Evolutionary conservation across 371 early-diverging fungal genomes (phyloP).

Genomic region (Apophysomyces ossiformis): DNA sequence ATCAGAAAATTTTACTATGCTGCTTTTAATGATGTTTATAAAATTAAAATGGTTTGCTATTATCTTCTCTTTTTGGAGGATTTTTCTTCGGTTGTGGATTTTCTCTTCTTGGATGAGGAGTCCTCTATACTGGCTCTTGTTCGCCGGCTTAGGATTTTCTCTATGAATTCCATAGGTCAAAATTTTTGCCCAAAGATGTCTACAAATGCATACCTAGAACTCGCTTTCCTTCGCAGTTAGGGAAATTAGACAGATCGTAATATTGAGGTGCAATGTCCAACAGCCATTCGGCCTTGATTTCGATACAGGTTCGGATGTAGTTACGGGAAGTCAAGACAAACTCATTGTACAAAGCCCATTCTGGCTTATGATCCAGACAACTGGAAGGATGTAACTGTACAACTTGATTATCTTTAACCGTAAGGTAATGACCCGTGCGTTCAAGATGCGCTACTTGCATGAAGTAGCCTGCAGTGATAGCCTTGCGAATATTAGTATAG

Average conservation of each 20-base stretch:
- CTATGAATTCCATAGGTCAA: background rate
- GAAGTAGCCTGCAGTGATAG: slow-evolving; percentile 90
- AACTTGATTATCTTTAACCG: slow-evolving; percentile 96
- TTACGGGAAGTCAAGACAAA: slow-evolving; percentile 96
- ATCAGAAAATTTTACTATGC: slow-evolving; percentile 74
- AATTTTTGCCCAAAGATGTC: background rate
- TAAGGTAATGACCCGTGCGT: slow-evolving; percentile 87
- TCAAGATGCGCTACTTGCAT: slow-evolving; percentile 98
- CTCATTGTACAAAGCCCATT: slow-evolving; percentile 98
- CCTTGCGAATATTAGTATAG: slow-evolving; percentile 86
- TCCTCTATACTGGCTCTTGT: background rate
- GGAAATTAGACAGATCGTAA: slow-evolving; percentile 85
- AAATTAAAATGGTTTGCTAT: slow-evolving; percentile 50
- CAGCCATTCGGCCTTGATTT: slow-evolving; percentile 92
- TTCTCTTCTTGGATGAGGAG: slow-evolving; percentile 6
- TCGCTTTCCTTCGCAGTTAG: slow-evolving; percentile 89
- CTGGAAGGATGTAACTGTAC: slow-evolving; percentile 96
- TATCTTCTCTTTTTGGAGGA: slow-evolving; percentile 33
- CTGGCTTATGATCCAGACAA: slow-evolving; percentile 85
- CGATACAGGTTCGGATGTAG: slow-evolving; percentile 94
- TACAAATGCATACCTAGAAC: slow-evolving; percentile 48
- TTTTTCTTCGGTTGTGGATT: background rate
- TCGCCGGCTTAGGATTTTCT: background rate
- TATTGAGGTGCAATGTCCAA: slow-evolving; percentile 80
- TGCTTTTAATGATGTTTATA: slow-evolving; percentile 58